phyloP scores from a whole-genome alignment of 2,329 filamentous ascomycete species.

The Diaporthe sp. region DNA sequence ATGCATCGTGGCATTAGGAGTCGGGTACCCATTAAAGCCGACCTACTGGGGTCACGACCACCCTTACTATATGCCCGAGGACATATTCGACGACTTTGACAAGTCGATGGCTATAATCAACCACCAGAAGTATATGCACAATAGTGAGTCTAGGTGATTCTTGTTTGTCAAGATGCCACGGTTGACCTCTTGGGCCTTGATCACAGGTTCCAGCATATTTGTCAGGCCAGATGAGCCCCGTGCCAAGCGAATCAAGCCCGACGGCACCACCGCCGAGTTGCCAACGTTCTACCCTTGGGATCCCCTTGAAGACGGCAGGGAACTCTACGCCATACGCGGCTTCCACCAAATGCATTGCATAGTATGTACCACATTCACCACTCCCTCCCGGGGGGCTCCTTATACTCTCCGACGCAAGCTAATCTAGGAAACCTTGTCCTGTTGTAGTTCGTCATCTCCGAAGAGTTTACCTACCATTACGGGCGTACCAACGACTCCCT shows the following conservation, averaged over 20 bases:
- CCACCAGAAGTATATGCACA: constrained; percentile 3
- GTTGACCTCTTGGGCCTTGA: neutral
- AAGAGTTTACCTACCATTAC: constrained; percentile 21
- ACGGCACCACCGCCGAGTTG: neutral
- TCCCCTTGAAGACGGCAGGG: neutral
- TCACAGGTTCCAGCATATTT: constrained; percentile 18
- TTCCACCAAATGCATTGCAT: constrained; percentile 32
- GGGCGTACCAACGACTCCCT: constrained; percentile 1
- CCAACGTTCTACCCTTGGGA: constrained; percentile 12
- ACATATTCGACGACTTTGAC: constrained; percentile 18
- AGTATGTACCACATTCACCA: neutral
- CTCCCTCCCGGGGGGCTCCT: too few species aligned
- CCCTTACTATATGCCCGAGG: constrained; percentile 20
- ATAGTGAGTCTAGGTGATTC: neutral
- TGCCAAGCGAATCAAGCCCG: constrained; percentile 18
- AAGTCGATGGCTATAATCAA: constrained; percentile 2
- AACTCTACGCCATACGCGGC: constrained; percentile 5
- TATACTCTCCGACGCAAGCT: neutral
- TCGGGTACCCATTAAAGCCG: constrained; percentile 18
- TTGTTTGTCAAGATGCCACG: neutral
- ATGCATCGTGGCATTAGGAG: constrained; percentile 6
- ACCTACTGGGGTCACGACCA: constrained; percentile 15
- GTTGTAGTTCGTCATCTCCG: constrained; percentile 18
- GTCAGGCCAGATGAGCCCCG: constrained; percentile 2
- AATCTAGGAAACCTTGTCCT: neutral